Evolutionary conservation across 2,329 filamentous ascomycete species (phyloP), one percentile per base, ranked within the genome.

Genomic region (Xylariomycetidae sp.): DNA sequence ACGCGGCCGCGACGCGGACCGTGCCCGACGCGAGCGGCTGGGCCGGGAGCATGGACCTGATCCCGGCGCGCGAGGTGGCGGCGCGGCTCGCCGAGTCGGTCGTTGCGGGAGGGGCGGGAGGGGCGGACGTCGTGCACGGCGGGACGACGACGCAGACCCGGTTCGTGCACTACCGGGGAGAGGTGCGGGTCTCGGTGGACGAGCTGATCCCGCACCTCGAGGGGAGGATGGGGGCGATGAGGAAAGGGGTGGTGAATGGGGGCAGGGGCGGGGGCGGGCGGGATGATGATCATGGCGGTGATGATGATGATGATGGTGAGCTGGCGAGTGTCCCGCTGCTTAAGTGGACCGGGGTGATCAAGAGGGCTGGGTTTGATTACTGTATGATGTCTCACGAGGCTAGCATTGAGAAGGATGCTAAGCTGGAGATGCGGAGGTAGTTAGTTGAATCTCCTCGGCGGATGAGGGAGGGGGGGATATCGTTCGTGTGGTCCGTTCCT

Each of bases 131-230:
- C 20, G 27, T 16, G 9, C 10, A 17, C 13, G n/a, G 15, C 8
- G 17, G 17, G 27, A 17, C 27, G n/a, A 16, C n/a, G n/a, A n/a
- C n/a, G n/a, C n/a, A n/a, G n/a, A n/a, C n/a, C n/a, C n/a, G 20
- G n/a, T 30, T 30, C 27, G 13, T 18, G 20, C 27, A 30, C 27
- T 30, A 30, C 27, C 27, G 7, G 6, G 27, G 27, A 11, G 3
- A 30, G 20, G 27, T 30, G 17, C 27, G 27, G n/a, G 27, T 30
- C 27, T 16, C 27, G 15, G 15, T 30, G 5, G 27, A 30, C 27
- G 27, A 30, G 20, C 27, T 30, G 27, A 30, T 30, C 10, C 27
- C 27, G 27, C 27, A 30, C 17, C 27, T 30, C 27, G 27, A 30
- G 27, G 27, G 6, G 13, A 12, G 20, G 27, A 30, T 30, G 27